Conservation (phyloP, 257 asterid species). For the Nicotiana tabacum region DNA sequence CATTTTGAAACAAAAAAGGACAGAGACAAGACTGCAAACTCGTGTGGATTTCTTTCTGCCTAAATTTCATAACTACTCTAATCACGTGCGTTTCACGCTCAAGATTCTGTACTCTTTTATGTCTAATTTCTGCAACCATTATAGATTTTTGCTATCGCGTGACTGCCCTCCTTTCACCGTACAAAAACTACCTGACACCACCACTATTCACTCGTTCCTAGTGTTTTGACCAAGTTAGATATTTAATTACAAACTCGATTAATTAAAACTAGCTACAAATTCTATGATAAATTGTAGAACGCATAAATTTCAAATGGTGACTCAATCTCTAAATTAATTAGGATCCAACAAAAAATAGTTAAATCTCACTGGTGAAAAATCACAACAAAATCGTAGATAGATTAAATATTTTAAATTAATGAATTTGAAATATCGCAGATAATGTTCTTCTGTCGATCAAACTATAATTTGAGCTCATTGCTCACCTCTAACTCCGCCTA, state of each 20-base stretch:
- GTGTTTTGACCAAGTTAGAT: neutral
- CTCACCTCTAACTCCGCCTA: too few relatives aligned
- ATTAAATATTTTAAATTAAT: too few relatives aligned
- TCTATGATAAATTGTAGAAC: too few relatives aligned
- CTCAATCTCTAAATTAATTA: too few relatives aligned
- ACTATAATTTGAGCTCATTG: too few relatives aligned
- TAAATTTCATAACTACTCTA: constrained; percentile 8
- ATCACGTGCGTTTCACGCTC: neutral
- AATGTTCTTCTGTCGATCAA: too few relatives aligned
- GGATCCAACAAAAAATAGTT: too few relatives aligned
- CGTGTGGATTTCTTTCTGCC: constrained; percentile 5
- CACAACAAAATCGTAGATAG: too few relatives aligned
- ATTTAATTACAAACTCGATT: neutral
- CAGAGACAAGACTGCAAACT: neutral
- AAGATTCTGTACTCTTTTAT: neutral
- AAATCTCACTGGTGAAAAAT: too few relatives aligned
- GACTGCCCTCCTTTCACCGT: neutral
- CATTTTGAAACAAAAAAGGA: neutral
- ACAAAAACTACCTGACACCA: neutral
- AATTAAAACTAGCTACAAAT: neutral
- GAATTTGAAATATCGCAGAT: too few relatives aligned
- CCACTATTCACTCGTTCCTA: neutral
- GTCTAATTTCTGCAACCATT: neutral
- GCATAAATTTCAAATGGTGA: too few relatives aligned
- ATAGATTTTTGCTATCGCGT: neutral